These are phyloP conservation scores for Globisporangium lucens DNA, from an alignment of 352 stramenopile species.

Conservation along the genomic window DNA sequence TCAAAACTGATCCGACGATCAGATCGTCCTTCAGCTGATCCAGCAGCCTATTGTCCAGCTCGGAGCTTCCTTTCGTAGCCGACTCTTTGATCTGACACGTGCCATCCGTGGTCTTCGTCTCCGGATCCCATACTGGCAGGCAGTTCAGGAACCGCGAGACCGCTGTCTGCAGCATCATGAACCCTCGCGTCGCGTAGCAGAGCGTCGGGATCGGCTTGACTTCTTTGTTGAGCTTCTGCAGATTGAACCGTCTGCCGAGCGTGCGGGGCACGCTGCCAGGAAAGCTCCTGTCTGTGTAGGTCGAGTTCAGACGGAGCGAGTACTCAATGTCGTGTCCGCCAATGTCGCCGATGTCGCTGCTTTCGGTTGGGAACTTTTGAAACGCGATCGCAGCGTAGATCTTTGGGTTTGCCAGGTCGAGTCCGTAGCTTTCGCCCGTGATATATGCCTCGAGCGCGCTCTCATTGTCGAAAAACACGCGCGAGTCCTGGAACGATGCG, in stretches of 20 bases:
- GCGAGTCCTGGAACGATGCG: slow-evolving; percentile 53
- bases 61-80: slow-evolving; percentile 19
- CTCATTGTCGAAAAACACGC: slow-evolving; percentile 60
- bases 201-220: slow-evolving; percentile 25
- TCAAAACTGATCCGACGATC: slow-evolving; percentile 43
- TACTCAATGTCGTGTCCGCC: slow-evolving; percentile 45
- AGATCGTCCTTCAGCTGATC: slow-evolving; percentile 48
- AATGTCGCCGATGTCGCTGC: slow-evolving; percentile 32
- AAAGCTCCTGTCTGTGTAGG: slow-evolving; percentile 28
- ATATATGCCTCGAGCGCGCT: slow-evolving; percentile 53
- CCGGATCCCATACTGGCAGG: slow-evolving; percentile 46
- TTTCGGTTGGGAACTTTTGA: slow-evolving; percentile 35
- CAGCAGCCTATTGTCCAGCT: slow-evolving; percentile 39
- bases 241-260: slow-evolving; percentile 10
- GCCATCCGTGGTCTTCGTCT: slow-evolving; percentile 23
- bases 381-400: slow-evolving; percentile 72
- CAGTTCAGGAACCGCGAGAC: slow-evolving; percentile 70
- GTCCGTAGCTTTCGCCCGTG: slow-evolving; percentile 42
- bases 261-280: slow-evolving; percentile 48
- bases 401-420: slow-evolving; percentile 43
- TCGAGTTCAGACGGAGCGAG: slow-evolving; percentile 68
- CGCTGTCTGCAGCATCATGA: slow-evolving; percentile 71
- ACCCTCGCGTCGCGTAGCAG: slow-evolving; percentile 56
- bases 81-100: slow-evolving; percentile 47
- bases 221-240: slow-evolving; percentile 24